These are phyloP conservation scores for Metschnikowia proteae DNA, from an alignment of 805 yeast species.

Conservation along the genomic window DNA sequence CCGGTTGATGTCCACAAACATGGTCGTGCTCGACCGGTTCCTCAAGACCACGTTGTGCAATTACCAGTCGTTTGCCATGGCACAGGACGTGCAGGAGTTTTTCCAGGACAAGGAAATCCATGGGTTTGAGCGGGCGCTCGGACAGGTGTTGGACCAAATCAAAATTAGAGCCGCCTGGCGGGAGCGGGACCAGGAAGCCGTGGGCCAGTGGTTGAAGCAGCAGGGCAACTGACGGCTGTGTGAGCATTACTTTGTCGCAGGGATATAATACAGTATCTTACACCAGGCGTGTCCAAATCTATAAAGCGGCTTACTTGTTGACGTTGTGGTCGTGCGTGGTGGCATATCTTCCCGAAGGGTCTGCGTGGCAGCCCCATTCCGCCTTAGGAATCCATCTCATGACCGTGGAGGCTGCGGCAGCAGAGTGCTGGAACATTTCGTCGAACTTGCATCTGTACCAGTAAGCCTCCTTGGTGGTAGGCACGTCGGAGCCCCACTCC, in stretches of 20 bases:
- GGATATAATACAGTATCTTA: no score
- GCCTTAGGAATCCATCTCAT: constrained; percentile 99
- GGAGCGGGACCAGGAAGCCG: constrained; percentile 39
- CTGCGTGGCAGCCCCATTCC: constrained; percentile 99
- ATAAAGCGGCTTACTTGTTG: constrained; percentile 15
- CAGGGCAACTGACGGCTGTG: not conserved
- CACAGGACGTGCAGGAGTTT: constrained; percentile 36
- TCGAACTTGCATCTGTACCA: constrained; percentile 98
- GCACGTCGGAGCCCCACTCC: constrained; percentile 93
- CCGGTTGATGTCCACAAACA: constrained; percentile 43
- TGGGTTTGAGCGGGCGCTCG: constrained; percentile 53
- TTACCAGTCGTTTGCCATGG: constrained; percentile 19
- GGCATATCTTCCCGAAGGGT: constrained; percentile 97
- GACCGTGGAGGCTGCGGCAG: constrained; percentile 93
- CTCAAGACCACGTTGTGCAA: constrained; percentile 37
- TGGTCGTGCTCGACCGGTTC: constrained; percentile 50
- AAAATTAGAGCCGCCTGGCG: constrained; percentile 50
- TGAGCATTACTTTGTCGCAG: no score
- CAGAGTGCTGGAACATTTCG: constrained; percentile 74
- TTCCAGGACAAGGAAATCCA: constrained; percentile 45
- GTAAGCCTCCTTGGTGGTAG: constrained; percentile 98
- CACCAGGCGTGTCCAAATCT: not conserved
- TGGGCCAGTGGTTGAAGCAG: constrained; percentile 41
- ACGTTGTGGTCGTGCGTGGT: constrained; percentile 71
- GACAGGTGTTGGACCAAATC: constrained; percentile 55